Evolutionary conservation across 225 moss, liverwort and hornwort species (phyloP), one percentile per base, ranked within the genome.

Genomic region (Anthoceros angustus): DNA sequence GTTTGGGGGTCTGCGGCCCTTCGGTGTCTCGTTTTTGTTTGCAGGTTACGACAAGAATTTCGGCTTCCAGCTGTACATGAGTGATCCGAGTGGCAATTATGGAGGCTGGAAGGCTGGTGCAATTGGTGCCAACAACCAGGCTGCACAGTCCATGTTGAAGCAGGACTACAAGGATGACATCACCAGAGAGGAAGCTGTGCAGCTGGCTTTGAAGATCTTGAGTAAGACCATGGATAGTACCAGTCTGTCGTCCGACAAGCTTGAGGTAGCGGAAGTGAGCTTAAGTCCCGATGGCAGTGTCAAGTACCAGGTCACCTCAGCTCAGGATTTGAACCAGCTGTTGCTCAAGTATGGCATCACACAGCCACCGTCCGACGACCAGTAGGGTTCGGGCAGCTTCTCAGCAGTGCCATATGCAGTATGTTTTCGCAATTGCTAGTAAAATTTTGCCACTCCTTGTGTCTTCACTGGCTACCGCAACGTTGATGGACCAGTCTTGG

Each of bases 181-280:
- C 66, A 83, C 77, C 49, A 83, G 87, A 72, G 87, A 88, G 72
- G 81, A 88, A 69, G 87, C 87, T 38, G 87, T 88, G 32, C 83
- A 88, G 72, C 62, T 88, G 62, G 87, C 87, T 41, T 67, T 88
- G 68, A 88, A 88, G 70, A 85, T 88, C 32, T 76, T 88, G 41
- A 88, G 87, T 71, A 88, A 88, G 79, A 88, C 87, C 62, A 88
- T 88, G 87, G 87, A 88, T 70, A 88, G 87, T 45, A 88, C 87
- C 40, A 85, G 85, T 63, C 69, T 88, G 42, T 85, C 87, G 62
- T 83, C 87, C 39, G 87, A 88, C 73, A 88, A 88, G 76, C 75
- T 88, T 63, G 87, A 88, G 81, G 77, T 88, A n/a, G 85, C 87
- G 43, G 87, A 88, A 73, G 80, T 88, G 39, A 85, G 83, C 66